Base-by-base conservation (phyloP, 2,329 filamentous ascomycete genomes). In the Diaporthe ilicicola region DNA sequence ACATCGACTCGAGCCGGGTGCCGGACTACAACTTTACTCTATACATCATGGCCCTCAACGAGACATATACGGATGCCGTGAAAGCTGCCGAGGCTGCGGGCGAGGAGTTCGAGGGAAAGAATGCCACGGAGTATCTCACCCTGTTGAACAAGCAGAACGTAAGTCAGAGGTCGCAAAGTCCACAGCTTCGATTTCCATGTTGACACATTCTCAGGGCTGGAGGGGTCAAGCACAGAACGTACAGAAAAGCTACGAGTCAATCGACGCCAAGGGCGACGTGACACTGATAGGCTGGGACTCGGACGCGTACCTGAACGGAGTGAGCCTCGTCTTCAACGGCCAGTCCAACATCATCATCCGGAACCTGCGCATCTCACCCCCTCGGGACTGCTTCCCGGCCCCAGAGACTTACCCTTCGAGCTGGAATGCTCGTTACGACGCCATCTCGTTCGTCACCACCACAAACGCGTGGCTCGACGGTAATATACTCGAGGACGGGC, bases 311-410 rank as follows among this genome's bases (percentile, higher is more conserved):
- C 50, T 67, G 19, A 44, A 67, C 50, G 64, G 64, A 4, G 64
- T 67, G 13, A 55, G 50, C 50, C 64, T 67, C n/a, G 46, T 34
- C 37, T 67, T 67, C 64, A 67, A 67, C 51, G n/a, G 3, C 12
- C 50, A 67, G 64, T 24, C 42, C 4, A 67, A 67, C 51, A 46
- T 67, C 46, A 67, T 67, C 50, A 67, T 67, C 51, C 64, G 64
- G 2, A 67, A 67, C 51, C 50, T 67, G 7, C 64, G 64, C 5
- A 67, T 67, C 15, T 55, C 50, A 4, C 64, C 64, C 4, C 64
- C 64, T 24, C 50, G 32, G 19, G 64, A 67, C 64, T 67, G 64
- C 46, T 67, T 67, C 51, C 64, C 64, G 7, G 39, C 64, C 15
- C 64, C 64, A 4, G 64, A 67, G 53, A 55, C 64, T 1, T 67